A percentile compares a stretch with the other conserved stretches of the same genome.
These are phyloP conservation scores for Grosmannia clavigera DNA, from an alignment of 2,329 filamentous ascomycete species.

Conservation along the genomic window DNA sequence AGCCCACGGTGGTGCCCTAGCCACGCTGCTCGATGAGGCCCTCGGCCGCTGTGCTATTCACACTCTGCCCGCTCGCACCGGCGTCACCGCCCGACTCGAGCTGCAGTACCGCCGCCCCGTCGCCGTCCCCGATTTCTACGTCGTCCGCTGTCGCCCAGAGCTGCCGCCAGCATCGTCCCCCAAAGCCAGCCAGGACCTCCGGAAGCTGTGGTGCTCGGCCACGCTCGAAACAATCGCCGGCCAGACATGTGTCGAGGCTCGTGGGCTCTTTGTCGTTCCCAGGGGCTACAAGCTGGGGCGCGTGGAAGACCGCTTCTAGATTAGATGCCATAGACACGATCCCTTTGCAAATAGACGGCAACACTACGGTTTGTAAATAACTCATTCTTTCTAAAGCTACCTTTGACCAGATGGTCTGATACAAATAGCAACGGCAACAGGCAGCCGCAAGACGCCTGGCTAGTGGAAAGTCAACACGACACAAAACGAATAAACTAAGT, in stretches of 20 bases:
- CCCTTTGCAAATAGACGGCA: neutral
- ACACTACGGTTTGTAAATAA: neutral
- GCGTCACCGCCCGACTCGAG: constrained; percentile 44
- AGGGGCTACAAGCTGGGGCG: constrained; percentile 26
- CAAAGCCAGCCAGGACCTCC: constrained; percentile 17
- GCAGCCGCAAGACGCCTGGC: too few relatives aligned
- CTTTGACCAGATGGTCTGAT: too few relatives aligned
- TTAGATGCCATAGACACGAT: neutral
- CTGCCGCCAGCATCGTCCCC: constrained; percentile 14
- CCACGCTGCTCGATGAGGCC: constrained; percentile 57
- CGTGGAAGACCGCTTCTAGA: constrained; percentile 10
- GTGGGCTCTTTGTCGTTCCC: constrained; percentile 46
- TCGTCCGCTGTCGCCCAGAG: constrained; percentile 39
- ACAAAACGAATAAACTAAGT: too few relatives aligned
- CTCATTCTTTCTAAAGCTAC: too few relatives aligned
- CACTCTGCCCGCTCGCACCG: constrained; percentile 32
- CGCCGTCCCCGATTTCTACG: constrained; percentile 48
- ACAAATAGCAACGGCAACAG: neutral
- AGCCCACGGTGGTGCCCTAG: constrained; percentile 58
- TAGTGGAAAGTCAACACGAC: too few relatives aligned
- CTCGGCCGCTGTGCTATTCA: constrained; percentile 49
- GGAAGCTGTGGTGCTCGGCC: constrained; percentile 42
- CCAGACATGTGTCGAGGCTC: constrained; percentile 43
- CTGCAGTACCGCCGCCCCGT: constrained; percentile 53
- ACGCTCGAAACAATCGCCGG: constrained; percentile 44